These are phyloP conservation scores for Tarenaya hassleriana DNA, from an alignment of 345 rosid genomes.

Conservation along the genomic window DNA sequence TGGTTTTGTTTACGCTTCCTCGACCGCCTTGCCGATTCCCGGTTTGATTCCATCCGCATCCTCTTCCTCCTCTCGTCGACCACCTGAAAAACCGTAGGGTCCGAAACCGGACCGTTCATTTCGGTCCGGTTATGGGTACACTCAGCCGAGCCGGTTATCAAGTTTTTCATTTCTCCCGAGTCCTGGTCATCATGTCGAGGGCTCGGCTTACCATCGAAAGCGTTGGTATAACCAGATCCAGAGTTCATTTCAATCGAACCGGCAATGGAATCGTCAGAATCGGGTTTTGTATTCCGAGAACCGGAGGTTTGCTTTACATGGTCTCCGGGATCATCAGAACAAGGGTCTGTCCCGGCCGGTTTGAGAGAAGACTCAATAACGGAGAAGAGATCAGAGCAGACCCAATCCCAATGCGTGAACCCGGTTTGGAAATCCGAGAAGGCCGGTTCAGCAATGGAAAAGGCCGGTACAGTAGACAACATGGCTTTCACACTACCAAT, in stretches of 20 bases:
- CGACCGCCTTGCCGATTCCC: constrained; percentile 90
- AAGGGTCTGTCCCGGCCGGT: constrained; percentile 27
- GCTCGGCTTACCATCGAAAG: background rate
- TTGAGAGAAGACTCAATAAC: constrained; percentile 26
- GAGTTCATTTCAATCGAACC: constrained; percentile 16
- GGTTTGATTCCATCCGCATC: constrained; percentile 82
- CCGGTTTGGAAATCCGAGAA: constrained; percentile 40
- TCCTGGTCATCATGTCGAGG: constrained; percentile 15
- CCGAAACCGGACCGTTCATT: constrained; percentile 16
- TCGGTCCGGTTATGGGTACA: constrained; percentile 26
- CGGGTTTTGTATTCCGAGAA: constrained; percentile 20
- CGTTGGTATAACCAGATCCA: background rate
- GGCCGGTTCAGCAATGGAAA: constrained; percentile 34
- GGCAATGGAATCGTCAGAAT: constrained; percentile 23
- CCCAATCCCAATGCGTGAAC: constrained; percentile 54
- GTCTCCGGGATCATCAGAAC: constrained; percentile 28
- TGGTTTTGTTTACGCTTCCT: constrained; percentile 81
- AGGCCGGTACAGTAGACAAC: constrained; percentile 55
- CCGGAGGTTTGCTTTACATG: constrained; percentile 18
- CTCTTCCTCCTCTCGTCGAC: constrained; percentile 41
- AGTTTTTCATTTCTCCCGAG: constrained; percentile 13
- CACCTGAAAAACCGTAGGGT: constrained; percentile 21
- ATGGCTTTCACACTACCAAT: constrained; percentile 30
- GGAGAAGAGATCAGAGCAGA: constrained; percentile 32
- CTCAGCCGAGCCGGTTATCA: constrained; percentile 28